Conservation (phyloP, 768 basidiomycete genomes). For the Termitomyces bulborhizus region DNA sequence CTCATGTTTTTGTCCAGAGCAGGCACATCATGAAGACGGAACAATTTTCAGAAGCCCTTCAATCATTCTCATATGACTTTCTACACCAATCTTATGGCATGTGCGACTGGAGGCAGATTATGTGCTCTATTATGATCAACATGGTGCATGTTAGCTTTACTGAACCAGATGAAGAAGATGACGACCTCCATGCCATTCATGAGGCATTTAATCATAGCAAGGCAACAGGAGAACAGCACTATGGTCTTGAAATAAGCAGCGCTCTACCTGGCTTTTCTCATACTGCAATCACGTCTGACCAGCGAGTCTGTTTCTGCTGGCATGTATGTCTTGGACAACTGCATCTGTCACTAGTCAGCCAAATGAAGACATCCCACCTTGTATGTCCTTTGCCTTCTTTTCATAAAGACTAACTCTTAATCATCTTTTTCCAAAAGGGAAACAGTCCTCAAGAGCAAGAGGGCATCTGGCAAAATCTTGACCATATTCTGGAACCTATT, state of each 20-base stretch:
- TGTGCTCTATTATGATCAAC: not conserved
- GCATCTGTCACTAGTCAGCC: not conserved
- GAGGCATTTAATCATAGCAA: not conserved
- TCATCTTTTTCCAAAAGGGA: too few species aligned
- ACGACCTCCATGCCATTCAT: not conserved
- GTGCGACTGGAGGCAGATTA: not conserved
- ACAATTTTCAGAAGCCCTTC: not conserved
- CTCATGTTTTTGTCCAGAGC: not conserved
- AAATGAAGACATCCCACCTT: not conserved
- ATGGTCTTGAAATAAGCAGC: not conserved
- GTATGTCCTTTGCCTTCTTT: not conserved
- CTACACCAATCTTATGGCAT: accelerated
- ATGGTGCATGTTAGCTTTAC: not conserved
- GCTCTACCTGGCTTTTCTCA: not conserved
- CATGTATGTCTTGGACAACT: not conserved
- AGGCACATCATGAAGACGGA: not conserved
- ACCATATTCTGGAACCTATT: too few species aligned
- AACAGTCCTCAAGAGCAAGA: not conserved
- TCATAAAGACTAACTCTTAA: too few species aligned
- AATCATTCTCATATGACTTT: not conserved
- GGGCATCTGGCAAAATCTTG: not conserved
- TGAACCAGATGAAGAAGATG: not conserved
- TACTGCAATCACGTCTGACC: not conserved
- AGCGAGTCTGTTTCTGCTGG: not conserved
- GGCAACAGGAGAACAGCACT: not conserved